phyloP scores from a whole-genome alignment of 2,329 filamentous ascomycete genomes.

The Penicillium fuscoglaucum region DNA sequence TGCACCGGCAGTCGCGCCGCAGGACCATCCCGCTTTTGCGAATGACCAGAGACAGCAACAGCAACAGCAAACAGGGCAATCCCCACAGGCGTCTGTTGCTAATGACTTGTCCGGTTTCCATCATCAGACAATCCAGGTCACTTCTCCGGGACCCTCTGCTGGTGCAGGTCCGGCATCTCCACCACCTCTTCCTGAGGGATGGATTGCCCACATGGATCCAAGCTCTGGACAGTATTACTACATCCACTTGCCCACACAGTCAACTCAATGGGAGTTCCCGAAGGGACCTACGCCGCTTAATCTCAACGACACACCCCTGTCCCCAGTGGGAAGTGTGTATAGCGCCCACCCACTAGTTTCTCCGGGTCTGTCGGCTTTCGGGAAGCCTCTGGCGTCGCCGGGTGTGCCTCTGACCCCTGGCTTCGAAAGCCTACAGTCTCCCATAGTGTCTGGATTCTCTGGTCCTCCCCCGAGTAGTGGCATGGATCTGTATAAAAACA shows the following conservation, averaged over 20 bases:
- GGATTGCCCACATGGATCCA: conserved; percentile 95
- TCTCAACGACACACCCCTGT: conserved; percentile 77
- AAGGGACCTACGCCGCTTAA: conserved; percentile 90
- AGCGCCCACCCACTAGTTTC: conserved; percentile 69
- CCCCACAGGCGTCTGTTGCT: conserved; percentile 41
- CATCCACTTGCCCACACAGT: conserved; percentile 91
- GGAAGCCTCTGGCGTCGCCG: conserved; percentile 69
- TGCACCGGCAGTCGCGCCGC: conserved; percentile 38
- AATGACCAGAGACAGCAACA: conserved; percentile 67
- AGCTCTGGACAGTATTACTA: conserved; percentile 99
- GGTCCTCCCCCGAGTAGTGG: conserved; percentile 86
- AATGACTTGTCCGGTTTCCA: conserved; percentile 27
- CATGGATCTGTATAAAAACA: conserved; percentile 90
- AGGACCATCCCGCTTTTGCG: conserved; percentile 83
- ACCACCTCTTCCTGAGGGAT: conserved; percentile 91
- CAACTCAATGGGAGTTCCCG: conserved; percentile 98
- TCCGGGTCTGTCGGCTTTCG: conserved; percentile 60
- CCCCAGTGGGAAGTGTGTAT: conserved; percentile 75
- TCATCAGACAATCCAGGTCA: conserved; percentile 27
- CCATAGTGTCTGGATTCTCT: conserved; percentile 71
- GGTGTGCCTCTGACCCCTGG: conserved; percentile 79
- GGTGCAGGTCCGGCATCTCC: conserved; percentile 72
- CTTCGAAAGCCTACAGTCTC: conserved; percentile 81
- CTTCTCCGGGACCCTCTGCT: conserved; percentile 42
- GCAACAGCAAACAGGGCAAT: conserved; percentile 38